Base-by-base conservation (phyloP, 345 rosid species). In the Citrus medica region DNA sequence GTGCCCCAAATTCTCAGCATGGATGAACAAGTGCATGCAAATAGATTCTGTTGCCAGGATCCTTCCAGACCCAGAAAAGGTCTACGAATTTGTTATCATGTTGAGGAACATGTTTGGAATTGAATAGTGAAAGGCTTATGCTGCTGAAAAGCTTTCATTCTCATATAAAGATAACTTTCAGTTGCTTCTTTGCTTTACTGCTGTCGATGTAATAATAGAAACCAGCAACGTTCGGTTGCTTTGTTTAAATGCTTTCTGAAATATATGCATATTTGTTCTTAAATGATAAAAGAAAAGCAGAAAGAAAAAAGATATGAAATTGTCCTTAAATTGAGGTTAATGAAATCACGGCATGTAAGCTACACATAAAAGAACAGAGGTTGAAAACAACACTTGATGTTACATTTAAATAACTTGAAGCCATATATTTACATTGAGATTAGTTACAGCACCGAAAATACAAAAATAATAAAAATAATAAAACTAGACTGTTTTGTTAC, bases 81-180 rank as follows among this genome's bases (percentile, higher is more conserved):
- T 92, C 17, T 82, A 81, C 46, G 90, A 88, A 35, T 88, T 85
- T 75, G 75, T 78, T 53, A 24, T 24, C 67, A 76, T 21, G 79
- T 0, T 85, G 6, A 83, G 89, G 88, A 89, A 90, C 84, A 88
- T 85, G 90, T 35, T 56, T 17, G 97, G 93, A 51, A 79, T 83
- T 14, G 89, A 84, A 33, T 82, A 65, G 55, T 3, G 19, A 7
- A 17, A 8, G 42, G 22, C 17, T 4, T 38, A 22, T 8, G 0
- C 14, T 37, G 40, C 40, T 10, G 1, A 10, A 10, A 42, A 42
- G 48, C 48, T 42, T 10, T 42, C 48, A 42, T 42, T 42, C 48
- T 10, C 48, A 13, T 42, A 42, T 9, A 1, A 10, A 42, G 4
- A 58, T n/a, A 58, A n/a, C 24, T 58, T 58, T 22, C 24, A 6